phyloP scores from a whole-genome alignment of 2,329 filamentous ascomycete genomes.

The Beauveria medogensis region DNA sequence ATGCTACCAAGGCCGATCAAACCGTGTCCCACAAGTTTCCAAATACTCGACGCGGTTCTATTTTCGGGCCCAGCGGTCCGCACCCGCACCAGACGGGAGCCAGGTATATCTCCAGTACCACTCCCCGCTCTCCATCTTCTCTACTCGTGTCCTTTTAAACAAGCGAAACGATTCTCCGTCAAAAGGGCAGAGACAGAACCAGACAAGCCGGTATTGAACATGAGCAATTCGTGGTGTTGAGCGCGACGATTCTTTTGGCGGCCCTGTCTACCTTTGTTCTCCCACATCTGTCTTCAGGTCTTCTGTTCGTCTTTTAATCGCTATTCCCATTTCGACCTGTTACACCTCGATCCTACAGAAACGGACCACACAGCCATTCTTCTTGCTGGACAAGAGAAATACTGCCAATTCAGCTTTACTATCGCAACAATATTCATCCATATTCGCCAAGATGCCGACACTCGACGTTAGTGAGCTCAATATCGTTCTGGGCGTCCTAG shows the following conservation, averaged over 20 bases:
- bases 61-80: not conserved
- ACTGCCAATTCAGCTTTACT: not conserved
- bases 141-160: no score
- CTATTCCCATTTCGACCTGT: not conserved
- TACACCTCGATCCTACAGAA: no score
- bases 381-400: constrained; percentile 9
- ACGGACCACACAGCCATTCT: not conserved
- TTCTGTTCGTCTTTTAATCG: not conserved
- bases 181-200: no score
- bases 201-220: not conserved
- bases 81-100: not conserved
- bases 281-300: not conserved
- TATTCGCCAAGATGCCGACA: constrained; percentile 11
- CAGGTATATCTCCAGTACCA: not conserved
- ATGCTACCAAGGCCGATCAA: not conserved
- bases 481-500: constrained; percentile 37
- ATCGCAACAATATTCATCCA: not conserved
- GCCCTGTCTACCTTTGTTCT: not conserved
- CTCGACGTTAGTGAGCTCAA: constrained; percentile 45
- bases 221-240: not conserved
- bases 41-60: not conserved
- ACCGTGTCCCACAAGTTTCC: not conserved
- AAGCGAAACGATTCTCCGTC: no score
- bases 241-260: not conserved
- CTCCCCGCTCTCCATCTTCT: not conserved